Base-by-base conservation (phyloP, 768 basidiomycete genomes). In the Clavaria fumosa region DNA sequence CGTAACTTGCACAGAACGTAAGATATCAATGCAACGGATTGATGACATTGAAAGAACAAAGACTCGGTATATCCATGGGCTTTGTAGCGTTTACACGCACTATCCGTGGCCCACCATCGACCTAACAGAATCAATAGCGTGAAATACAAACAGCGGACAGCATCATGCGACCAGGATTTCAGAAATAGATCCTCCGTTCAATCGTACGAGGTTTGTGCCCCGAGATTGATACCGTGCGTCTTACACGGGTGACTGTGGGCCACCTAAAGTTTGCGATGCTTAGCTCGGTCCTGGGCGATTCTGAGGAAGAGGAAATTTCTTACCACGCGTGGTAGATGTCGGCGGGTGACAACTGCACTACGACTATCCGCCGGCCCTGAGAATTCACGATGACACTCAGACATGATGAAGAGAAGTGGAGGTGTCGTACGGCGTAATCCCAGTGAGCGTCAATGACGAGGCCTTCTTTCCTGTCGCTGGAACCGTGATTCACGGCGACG, bases 301-400 rank as follows among this genome's bases (percentile, higher is more conserved):
- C 35, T 31, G 32, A 12, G 40, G 4, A 26, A 23, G 39, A 4
- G 20, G 32, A 31, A 21, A 50, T n/a, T n/a, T n/a, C 55, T 42
- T 44, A 77, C 75, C 72, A 79, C 31, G 78, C 75, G 39, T 77
- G 60, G 67, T 76, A 79, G 39, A 82, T 50, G 39, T 79, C 72
- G 20, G 64, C 62, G 11, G 67, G 58, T 41, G 85, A 81, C 40
- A 89, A 70, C 51, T 81, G 83, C 21, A 89, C 78, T 51, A 85
- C 79, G 43, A 89, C 60, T 46, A 86, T 67, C 60, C 82, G 79
- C 40, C 82, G 77, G 37, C 83, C 84, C 84, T 88, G 44, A 36
- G 17, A 28, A 28, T 7, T 39, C 20, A 19, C 32, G 32, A 23
- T 14, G 45, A 42, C 22, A 39, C 37, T 35, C 32, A 20, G n/a